These are phyloP conservation scores for Phytopythium helicoides DNA, from an alignment of 352 stramenopile species.

Conservation along the genomic window DNA sequence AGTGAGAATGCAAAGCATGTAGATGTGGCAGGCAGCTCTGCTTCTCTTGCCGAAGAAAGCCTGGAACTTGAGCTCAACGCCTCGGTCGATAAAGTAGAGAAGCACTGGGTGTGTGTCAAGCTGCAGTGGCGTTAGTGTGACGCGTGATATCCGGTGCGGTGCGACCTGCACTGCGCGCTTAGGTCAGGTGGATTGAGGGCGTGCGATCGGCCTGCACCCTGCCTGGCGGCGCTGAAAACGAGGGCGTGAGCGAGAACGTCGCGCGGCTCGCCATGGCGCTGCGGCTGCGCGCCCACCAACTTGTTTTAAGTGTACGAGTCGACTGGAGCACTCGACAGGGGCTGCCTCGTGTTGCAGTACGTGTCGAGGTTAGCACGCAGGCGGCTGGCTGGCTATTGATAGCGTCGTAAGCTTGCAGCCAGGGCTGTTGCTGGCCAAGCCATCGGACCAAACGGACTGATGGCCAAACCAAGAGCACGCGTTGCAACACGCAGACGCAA, in stretches of 20 bases:
- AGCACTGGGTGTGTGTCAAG: conserved; percentile 40
- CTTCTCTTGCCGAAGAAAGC: conserved; percentile 46
- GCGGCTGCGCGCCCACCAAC: too few relatives aligned
- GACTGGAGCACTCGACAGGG: too few relatives aligned
- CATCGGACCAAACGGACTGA: too few relatives aligned
- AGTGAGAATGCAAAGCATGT: conserved; percentile 34
- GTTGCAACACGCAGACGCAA: too few relatives aligned
- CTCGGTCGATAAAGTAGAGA: conserved; percentile 49
- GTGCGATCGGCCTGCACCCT: background rate
- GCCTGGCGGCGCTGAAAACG: conserved; percentile 2
- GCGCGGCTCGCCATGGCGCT: background rate
- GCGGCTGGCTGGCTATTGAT: too few relatives aligned
- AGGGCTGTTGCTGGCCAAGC: too few relatives aligned
- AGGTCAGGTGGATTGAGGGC: conserved; percentile 2
- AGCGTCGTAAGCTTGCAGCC: too few relatives aligned
- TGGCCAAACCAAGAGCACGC: too few relatives aligned
- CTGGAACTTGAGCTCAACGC: conserved; percentile 64
- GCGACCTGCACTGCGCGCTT: conserved; percentile 30
- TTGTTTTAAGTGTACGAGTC: too few relatives aligned
- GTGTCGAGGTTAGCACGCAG: too few relatives aligned
- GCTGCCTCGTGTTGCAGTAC: too few relatives aligned
- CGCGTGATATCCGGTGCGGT: conserved; percentile 20
- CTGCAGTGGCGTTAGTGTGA: conserved; percentile 29
- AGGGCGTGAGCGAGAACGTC: conserved; percentile 12
- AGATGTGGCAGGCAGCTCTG: conserved; percentile 22